Base-by-base conservation (phyloP, 2,329 filamentous ascomycete species). In the Microsporum ferrugineum region DNA sequence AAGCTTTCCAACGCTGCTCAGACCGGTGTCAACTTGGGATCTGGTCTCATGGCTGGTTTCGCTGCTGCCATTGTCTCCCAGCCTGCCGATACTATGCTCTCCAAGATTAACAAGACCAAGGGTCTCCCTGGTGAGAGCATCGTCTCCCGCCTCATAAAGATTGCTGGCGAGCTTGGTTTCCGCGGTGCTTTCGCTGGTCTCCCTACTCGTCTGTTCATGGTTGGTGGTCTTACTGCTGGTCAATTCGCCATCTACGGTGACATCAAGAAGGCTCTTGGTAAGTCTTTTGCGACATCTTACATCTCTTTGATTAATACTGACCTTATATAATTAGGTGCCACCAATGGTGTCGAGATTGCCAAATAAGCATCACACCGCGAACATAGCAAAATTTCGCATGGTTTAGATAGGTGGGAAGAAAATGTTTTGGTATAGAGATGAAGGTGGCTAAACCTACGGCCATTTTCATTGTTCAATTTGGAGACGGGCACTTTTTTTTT, bases 41-140 rank as follows among this genome's bases (percentile, higher is more conserved):
- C 89, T 67, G 91, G 91, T 80, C 80, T 95, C 68, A 83, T 91
- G 62, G 91, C 91, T 60, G 83, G 91, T 82, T 90, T 95, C 79
- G 89, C 89, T 71, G 89, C 89, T 70, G 89, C 89, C 73, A 75
- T 92, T 70, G 83, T 95, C 74, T 95, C 89, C 65, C 89, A 95
- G 81, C 89, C 89, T 69, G 89, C 89, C 75, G 89, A 95, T 77
- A 95, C 89, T 73, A 95, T 95, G 89, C 86, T 95, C 66, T 88
- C 84, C 79, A 94, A 92, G 85, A 94, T 95, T 83, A 95, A 95
- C 88, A 94, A 94, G 88, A 89, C 88, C 79, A 86, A 89, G 82
- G 89, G 88, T 78, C 80, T 85, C 64, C 89, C 89, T 67, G 89
- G 89, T 81, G 88, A 95, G 81, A 85, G 89, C 72, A 94, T 88